Conservation (phyloP, 2,329 filamentous ascomycete species). For the Pyricularia sp. region DNA sequence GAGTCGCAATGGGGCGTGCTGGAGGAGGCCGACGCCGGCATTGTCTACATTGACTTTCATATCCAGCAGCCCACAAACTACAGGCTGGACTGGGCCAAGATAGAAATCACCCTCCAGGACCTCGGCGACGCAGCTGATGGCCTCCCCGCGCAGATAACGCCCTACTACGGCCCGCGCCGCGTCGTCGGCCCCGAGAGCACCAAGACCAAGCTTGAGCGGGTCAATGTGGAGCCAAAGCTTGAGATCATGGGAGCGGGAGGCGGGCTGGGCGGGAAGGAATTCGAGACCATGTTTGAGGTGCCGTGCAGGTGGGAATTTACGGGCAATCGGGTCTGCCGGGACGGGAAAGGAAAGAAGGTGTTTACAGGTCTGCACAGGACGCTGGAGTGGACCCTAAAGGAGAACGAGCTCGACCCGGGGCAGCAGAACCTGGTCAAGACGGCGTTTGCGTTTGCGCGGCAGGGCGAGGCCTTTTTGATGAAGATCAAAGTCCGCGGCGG, state of each 20-base stretch:
- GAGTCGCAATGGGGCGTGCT: constrained; percentile 7
- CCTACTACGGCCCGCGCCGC: neutral
- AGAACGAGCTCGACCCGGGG: neutral
- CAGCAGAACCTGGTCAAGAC: neutral
- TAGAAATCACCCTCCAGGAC: neutral
- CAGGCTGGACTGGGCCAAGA: neutral
- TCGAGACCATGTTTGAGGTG: neutral
- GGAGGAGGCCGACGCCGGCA: neutral
- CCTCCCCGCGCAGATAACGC: neutral
- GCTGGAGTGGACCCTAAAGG: neutral
- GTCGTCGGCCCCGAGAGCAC: neutral
- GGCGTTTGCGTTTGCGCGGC: neutral
- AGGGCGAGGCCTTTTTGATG: neutral
- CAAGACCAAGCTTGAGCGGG: neutral
- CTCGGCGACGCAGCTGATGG: neutral
- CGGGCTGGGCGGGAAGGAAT: neutral
- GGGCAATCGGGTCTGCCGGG: neutral
- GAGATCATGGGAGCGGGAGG: neutral
- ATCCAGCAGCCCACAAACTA: neutral
- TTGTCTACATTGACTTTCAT: constrained; percentile 7
- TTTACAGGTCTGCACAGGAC: neutral
- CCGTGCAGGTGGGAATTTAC: neutral
- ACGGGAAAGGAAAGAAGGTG: neutral
- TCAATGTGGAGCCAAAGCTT: neutral
- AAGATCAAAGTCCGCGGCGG: neutral